Evolutionary conservation across 306 rosid genomes (phyloP), one percentile per base, ranked within the genome.

Genomic region (Begonia peltatifolia): DNA sequence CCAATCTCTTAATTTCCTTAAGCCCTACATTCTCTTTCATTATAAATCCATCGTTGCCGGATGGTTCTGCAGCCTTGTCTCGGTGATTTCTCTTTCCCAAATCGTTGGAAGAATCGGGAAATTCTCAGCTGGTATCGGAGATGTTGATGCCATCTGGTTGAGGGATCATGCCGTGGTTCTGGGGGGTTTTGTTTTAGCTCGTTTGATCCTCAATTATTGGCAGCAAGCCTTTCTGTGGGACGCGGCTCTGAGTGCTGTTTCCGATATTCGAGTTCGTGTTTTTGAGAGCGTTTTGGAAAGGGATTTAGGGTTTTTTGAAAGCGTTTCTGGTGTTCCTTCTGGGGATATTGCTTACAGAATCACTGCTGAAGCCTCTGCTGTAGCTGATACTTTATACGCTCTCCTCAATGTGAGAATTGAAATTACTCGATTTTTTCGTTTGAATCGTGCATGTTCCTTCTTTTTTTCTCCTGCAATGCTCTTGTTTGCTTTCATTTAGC

Each of bases 211-310:
- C 1, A 68, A 59, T 15, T 88, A 75, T 53, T 76, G 77, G 72
- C 97, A 88, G 69, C 95, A 82, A 55, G 79, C 82, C 57, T 73
- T 84, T 54, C 76, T 88, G 0, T 88, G 97, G 93, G 84, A 88
- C 50, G 97, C 95, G 22, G 77, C 97, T 4, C 62, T 88, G 30
- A 62, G 63, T n/a, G 76, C 88, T 2, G 77, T 62, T 12, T 88
- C 59, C 47, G 56, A 72, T 41, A 53, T 88, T 25, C 73, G 97
- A 49, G 65, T 72, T 53, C 66, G 63, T 52, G 89, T 77, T 9
- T 84, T 77, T 41, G 78, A 78, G 41, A 71, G 68, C 57, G 72
- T 84, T 41, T 50, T 88, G 62, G 70, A 69, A 54, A 79, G 83
- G 46, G 95, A 88, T 12, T 59, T 84, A 55, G 79, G 53, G 1